These are phyloP conservation scores for Ceratocystis smalleyi DNA, from an alignment of 2,329 filamentous ascomycete genomes.

Conservation along the genomic window DNA sequence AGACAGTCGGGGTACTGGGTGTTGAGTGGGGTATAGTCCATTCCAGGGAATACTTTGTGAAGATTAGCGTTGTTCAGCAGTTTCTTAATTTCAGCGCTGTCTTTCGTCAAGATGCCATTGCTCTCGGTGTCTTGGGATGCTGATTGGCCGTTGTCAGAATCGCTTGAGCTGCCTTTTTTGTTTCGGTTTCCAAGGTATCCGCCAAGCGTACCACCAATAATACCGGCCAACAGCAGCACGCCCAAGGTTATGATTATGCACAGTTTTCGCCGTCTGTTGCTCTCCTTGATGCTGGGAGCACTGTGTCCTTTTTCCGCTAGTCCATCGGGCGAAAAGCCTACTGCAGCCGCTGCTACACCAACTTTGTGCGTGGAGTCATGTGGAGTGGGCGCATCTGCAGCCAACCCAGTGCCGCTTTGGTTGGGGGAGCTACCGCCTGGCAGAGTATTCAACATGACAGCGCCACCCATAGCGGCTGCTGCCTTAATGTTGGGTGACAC, in stretches of 20 bases:
- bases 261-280: conserved; percentile 44
- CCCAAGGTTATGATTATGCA: conserved; percentile 49
- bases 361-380: not conserved
- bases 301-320: conserved; percentile 32
- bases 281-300: not conserved
- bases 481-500: conserved; percentile 29
- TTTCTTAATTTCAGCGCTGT: conserved; percentile 64
- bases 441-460: conserved; percentile 19
- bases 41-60: conserved; percentile 86
- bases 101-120: conserved; percentile 56
- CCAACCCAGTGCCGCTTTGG: conserved; percentile 2
- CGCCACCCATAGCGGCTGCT: conserved; percentile 29
- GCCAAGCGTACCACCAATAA: conserved; percentile 60
- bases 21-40: conserved; percentile 89
- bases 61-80: conserved; percentile 67
- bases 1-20: conserved; percentile 79
- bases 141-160: conserved; percentile 28
- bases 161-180: conserved; percentile 17
- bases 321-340: conserved; percentile 2
- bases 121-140: conserved; percentile 42
- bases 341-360: conserved; percentile 3
- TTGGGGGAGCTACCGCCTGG: conserved; percentile 11
- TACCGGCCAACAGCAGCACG: conserved; percentile 51
- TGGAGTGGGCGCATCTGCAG: not conserved
- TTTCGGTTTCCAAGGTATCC: conserved; percentile 48